Evolutionary conservation across 768 basidiomycete genomes (phyloP), one percentile per base, ranked within the genome.

Genomic region (Collybiopsis confluens): DNA sequence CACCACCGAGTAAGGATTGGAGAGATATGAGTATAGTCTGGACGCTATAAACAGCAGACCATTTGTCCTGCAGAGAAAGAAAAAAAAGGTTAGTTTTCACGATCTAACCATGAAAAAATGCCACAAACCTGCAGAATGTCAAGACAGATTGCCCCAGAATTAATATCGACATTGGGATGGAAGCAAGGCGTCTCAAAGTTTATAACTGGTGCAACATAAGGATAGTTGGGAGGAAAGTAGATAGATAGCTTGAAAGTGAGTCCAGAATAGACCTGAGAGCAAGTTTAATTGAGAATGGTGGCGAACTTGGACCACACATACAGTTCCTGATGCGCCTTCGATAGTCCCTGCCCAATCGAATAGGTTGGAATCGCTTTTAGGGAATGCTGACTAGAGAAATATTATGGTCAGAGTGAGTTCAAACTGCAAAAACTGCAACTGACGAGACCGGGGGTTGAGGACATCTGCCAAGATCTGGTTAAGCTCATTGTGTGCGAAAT

Each of bases 321-420:
- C 88, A 15, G 91, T 93, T 59, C 80, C 88, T 36, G 80, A 59
- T 1, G 90, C 82, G 0, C 92, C 92, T 62, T 90, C 89, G 62
- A 95, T 88, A 40, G 90, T 91, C 6, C 92, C 92, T 4, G 82
- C 78, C 92, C 92, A 95, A 63, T 93, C 91, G 58, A 92, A 92
- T 13, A 95, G 73, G 68, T 91, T 92, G 10, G 85, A 81, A 55
- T 95, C 92, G 56, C 81, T 83, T 64, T 87, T 92, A 1, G 92
- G 92, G 67, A 93, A 94, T 6, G 92, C 92, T 45, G 92, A 92
- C 91, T 92, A 60, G n/a, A 91, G 60, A 15, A 20, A 15, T 54
- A n/a, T 55, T 41, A 35, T 45, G 33, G 30, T 54, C 51, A 55
- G 28, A 45, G 26, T 41, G 20, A 23, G 27, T 15, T 37, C 30